Conservation (phyloP, 108 stramenopile species). For the Nitzschia sp. region DNA sequence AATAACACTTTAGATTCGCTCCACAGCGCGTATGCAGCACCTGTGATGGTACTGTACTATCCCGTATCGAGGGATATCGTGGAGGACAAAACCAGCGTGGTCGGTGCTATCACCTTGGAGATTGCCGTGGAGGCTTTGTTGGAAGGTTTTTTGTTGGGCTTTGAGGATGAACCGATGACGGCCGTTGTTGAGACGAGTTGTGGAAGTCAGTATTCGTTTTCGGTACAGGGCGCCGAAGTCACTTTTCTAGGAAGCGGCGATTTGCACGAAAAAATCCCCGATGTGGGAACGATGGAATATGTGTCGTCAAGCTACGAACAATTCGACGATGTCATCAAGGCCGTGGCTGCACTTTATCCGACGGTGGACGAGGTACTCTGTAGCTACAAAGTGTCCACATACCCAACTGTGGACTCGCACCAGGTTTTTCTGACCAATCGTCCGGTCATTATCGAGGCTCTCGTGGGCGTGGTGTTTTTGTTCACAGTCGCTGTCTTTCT, state of each 20-base stretch:
- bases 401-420: constrained; percentile 45
- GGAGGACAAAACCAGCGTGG: background rate
- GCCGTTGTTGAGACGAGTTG: constrained; percentile 12
- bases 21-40: constrained; percentile 4
- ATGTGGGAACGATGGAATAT: background rate
- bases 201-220: constrained; percentile 6
- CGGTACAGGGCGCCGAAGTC: background rate
- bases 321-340: constrained; percentile 19
- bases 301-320: background rate
- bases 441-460: constrained; percentile 37
- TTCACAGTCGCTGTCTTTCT: constrained; percentile 27
- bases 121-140: constrained; percentile 7
- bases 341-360: background rate
- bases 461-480: constrained; percentile 45
- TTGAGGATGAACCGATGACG: background rate
- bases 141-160: background rate
- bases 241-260: constrained; percentile 47
- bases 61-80: background rate
- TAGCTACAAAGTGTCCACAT: constrained; percentile 30
- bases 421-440: constrained; percentile 12
- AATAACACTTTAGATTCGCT: background rate
- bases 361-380: background rate
- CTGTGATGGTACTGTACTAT: constrained; percentile 3
- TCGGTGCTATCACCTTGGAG: constrained; percentile 8
- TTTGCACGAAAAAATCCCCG: constrained; percentile 37